Evolutionary conservation across 1,284 basidiomycete species (phyloP), one percentile per base, ranked within the genome.

Genomic region (Ustanciosporium gigantosporum): DNA sequence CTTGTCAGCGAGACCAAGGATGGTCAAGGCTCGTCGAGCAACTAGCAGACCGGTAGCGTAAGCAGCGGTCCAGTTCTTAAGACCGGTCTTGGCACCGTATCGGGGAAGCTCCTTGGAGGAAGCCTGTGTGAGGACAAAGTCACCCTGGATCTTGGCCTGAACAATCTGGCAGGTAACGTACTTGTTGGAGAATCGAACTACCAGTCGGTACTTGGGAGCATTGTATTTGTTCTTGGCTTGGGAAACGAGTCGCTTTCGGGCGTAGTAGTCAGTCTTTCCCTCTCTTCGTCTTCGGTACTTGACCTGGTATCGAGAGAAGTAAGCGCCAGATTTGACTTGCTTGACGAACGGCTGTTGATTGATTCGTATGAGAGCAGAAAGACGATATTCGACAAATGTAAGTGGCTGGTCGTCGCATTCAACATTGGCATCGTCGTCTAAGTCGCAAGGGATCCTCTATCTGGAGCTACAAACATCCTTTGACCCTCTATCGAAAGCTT

Each of bases 151-250:
- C 79, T 95, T 95, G 72, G 95, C 92, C 79, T 96, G 96, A 79
- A 92, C 85, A 75, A 99, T 88, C 82, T 98, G 74, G 64, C 73
- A 74, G 41, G 72, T 73, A 42, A 76, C 65, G 56, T 67, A 77
- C 29, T 61, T 58, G 74, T 77, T 77, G 40, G 72, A 74, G 72
- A 96, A 92, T 74, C 95, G 91, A 77, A 98, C 95, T 58, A 97
- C 95, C 39, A 97, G 87, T 62, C 93, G 90, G 84, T 96, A 97
- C 84, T 97, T 97, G 64, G 92, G 93, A 29, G 91, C 90, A 77
- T 95, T 94, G 47, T 97, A 98, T 85, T 98, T 98, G 88, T 97
- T 98, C 86, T 98, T 99, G 68, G 94, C 92, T 85, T 99, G 95
- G 52, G 89, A 87, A 68, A 96, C 86, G 49, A 98, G 85, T 74